Evolutionary conservation across 768 basidiomycete species (phyloP).

Genomic region (Gloeopeniophorella convolvens): DNA sequence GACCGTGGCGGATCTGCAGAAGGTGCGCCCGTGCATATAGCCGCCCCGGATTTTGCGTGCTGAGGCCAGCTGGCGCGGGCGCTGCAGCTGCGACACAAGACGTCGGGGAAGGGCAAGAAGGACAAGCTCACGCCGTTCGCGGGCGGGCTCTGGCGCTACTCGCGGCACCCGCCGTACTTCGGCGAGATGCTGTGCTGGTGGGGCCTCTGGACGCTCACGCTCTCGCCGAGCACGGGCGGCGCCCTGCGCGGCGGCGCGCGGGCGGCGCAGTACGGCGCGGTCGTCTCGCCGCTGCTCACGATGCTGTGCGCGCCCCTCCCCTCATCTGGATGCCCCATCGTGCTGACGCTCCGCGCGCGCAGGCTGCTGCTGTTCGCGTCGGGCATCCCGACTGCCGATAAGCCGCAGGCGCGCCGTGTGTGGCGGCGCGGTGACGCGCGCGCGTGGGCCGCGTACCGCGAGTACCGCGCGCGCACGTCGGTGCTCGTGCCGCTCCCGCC

Average conservation of each 20-base stretch:
- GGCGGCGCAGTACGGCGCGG: constrained; percentile 52
- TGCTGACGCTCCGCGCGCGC: not conserved
- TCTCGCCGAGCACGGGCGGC: constrained; percentile 51
- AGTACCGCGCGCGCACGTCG: constrained; percentile 50
- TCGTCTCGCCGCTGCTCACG: constrained; percentile 61
- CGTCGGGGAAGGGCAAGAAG: too few species aligned
- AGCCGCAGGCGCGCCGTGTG: constrained; percentile 48
- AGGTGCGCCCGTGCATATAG: constrained; percentile 38
- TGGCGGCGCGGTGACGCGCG: constrained; percentile 1
- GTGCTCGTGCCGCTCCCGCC: constrained; percentile 59
- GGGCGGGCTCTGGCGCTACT: constrained; percentile 50
- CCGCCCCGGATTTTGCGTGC: too few species aligned
- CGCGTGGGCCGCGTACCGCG: constrained; percentile 50
- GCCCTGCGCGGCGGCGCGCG: constrained; percentile 35
- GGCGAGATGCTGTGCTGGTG: constrained; percentile 68
- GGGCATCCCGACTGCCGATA: constrained; percentile 65
- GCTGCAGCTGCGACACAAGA: too few species aligned
- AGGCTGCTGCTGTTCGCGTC: constrained; percentile 60
- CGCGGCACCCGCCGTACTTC: constrained; percentile 65
- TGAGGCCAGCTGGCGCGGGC: too few species aligned
- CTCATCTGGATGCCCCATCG: not conserved
- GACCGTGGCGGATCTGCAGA: constrained; percentile 50
- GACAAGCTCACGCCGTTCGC: constrained; percentile 43
- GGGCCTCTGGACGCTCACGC: constrained; percentile 55
- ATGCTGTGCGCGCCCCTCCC: constrained; percentile 39